Conservation (phyloP, 2,329 filamentous ascomycete species). For the Basipetospora chlamydospora region DNA sequence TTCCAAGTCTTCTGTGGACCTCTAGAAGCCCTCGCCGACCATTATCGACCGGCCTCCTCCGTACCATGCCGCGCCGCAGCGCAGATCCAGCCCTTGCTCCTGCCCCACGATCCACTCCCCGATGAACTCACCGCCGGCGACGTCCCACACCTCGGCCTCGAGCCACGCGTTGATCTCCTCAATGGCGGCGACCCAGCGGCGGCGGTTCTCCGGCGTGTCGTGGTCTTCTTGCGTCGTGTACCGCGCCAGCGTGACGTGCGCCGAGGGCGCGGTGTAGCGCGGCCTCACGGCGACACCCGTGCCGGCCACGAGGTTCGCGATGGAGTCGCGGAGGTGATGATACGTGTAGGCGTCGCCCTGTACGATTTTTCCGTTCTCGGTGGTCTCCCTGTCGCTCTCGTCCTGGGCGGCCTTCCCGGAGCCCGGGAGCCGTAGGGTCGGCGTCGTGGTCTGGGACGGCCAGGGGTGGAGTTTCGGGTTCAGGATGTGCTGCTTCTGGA, state of each 20-base stretch:
- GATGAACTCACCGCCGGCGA: slow-evolving; percentile 9
- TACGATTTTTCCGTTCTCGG: too few species aligned
- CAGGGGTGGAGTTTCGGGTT: too few species aligned
- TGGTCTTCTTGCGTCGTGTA: slow-evolving; percentile 59
- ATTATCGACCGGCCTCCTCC: slow-evolving; percentile 61
- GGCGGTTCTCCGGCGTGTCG: slow-evolving; percentile 2
- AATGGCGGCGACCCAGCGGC: slow-evolving; percentile 51
- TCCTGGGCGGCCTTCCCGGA: too few species aligned
- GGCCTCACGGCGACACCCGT: slow-evolving; percentile 47
- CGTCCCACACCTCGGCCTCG: slow-evolving; percentile 54
- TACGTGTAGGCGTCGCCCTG: slow-evolving; percentile 63
- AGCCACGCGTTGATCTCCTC: slow-evolving; percentile 69
- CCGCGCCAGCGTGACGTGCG: slow-evolving; percentile 75
- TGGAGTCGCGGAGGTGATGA: slow-evolving; percentile 73
- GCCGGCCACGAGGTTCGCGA: slow-evolving; percentile 46
- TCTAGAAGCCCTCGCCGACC: slow-evolving; percentile 45
- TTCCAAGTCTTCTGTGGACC: too few species aligned
- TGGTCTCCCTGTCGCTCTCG: too few species aligned
- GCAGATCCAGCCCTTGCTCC: slow-evolving; percentile 63
- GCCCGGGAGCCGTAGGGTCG: too few species aligned
- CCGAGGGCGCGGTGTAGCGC: slow-evolving; percentile 77
- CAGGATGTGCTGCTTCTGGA: too few species aligned
- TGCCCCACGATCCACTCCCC: slow-evolving; percentile 75
- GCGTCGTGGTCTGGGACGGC: slow-evolving; percentile 23
- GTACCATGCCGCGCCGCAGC: slow-evolving; percentile 73